These are phyloP conservation scores for Leccinum fibrillosum DNA, from an alignment of 768 basidiomycete genomes.

Conservation along the genomic window DNA sequence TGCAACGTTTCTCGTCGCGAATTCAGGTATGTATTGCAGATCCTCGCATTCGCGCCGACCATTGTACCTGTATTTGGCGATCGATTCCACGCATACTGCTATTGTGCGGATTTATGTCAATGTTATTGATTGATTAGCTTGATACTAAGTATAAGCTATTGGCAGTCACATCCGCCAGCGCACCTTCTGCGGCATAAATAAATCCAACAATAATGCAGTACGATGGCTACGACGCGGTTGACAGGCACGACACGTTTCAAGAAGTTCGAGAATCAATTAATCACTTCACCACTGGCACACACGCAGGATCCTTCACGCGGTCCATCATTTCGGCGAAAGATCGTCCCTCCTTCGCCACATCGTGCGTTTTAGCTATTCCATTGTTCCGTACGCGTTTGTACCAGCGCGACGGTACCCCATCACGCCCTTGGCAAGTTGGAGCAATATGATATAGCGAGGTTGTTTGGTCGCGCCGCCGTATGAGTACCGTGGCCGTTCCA, in stretches of 20 bases:
- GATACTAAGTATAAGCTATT: background rate
- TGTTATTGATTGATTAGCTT: background rate
- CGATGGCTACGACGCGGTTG: slow-evolving; percentile 1
- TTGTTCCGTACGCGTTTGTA: slow-evolving; percentile 9
- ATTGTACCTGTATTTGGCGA: background rate
- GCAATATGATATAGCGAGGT: background rate
- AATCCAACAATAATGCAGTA: background rate
- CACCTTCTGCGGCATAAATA: background rate
- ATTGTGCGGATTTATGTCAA: background rate
- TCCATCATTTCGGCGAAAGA: slow-evolving; percentile 13
- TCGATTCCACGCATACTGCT: background rate
- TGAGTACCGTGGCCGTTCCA: background rate
- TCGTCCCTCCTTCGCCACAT: slow-evolving; percentile 5
- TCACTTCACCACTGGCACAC: background rate
- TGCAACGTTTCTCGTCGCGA: background rate
- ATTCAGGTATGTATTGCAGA: background rate
- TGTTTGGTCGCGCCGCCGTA: background rate
- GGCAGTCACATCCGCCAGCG: background rate
- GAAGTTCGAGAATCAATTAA: slow-evolving; percentile 4
- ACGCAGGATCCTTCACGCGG: background rate
- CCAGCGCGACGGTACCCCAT: slow-evolving; percentile 2
- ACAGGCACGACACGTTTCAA: slow-evolving; percentile 12
- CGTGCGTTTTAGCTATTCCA: background rate
- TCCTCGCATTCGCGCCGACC: background rate
- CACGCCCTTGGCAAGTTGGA: background rate